Conservation (phyloP, 192 early-diverging fungal species). For the Ambispora gerdemannii region DNA sequence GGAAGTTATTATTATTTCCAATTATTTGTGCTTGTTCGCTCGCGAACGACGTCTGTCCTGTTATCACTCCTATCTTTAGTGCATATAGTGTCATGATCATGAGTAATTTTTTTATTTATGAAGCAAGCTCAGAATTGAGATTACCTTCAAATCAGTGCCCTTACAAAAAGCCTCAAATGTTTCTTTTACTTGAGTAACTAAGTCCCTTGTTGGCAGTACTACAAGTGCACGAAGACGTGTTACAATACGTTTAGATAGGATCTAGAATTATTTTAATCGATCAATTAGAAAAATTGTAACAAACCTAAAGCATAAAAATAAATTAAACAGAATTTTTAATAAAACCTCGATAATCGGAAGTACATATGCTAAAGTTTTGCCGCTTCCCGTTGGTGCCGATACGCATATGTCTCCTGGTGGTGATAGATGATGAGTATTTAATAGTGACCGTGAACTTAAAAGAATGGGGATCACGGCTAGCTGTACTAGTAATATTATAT, state of each 20-base stretch:
- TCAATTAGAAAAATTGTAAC: background rate
- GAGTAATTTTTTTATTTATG: too few species aligned
- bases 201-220: slow-evolving; percentile 90
- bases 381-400: slow-evolving; percentile 92
- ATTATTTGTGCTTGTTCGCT: slow-evolving; percentile 63
- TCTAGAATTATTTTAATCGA: slow-evolving; percentile 32
- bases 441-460: slow-evolving; percentile 59
- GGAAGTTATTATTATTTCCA: too few species aligned
- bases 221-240: slow-evolving; percentile 83
- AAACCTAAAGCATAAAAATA: background rate
- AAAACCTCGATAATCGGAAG: slow-evolving; percentile 81
- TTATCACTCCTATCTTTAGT: slow-evolving; percentile 58
- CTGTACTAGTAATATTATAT: slow-evolving; percentile 70
- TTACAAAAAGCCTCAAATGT: slow-evolving; percentile 73
- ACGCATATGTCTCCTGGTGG: slow-evolving; percentile 88
- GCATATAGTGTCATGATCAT: background rate
- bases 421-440: slow-evolving; percentile 67
- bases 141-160: slow-evolving; percentile 67
- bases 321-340: background rate
- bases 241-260: slow-evolving; percentile 69
- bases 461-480: slow-evolving; percentile 80
- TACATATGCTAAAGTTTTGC: slow-evolving; percentile 95
- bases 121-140: too few species aligned
- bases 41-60: slow-evolving; percentile 74
- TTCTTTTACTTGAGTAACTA: slow-evolving; percentile 85